Evolutionary conservation across 768 basidiomycete genomes (phyloP).

Genomic region (Mycena rosella): DNA sequence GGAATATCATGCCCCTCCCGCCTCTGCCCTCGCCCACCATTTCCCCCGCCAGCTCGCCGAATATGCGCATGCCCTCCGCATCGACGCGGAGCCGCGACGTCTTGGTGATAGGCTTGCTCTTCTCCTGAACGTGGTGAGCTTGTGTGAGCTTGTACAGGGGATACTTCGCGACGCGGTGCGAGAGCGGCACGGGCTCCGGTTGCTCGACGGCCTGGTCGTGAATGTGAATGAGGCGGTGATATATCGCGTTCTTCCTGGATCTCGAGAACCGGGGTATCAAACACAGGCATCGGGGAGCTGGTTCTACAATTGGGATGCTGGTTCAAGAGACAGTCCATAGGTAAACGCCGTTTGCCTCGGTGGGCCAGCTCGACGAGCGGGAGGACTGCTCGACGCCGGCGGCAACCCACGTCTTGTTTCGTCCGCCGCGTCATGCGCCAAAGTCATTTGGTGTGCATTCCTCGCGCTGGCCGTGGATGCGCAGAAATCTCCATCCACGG

Average conservation of each 20-base stretch:
- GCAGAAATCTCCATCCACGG: conserved; percentile 28
- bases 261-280: conserved; percentile 67
- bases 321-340: conserved; percentile 52
- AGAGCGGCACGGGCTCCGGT: conserved; percentile 74
- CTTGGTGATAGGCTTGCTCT: conserved; percentile 81
- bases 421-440: conserved; percentile 49
- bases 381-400: conserved; percentile 49
- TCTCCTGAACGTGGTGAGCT: conserved; percentile 86
- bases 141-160: conserved; percentile 88
- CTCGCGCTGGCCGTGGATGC: conserved; percentile 27
- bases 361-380: conserved; percentile 48
- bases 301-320: conserved; percentile 53
- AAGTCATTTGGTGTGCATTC: conserved; percentile 32
- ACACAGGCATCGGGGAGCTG: conserved; percentile 45
- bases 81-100: conserved; percentile 75
- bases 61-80: conserved; percentile 74
- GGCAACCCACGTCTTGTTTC: conserved; percentile 76
- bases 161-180: conserved; percentile 68
- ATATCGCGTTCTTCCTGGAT: conserved; percentile 80
- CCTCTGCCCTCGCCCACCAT: conserved; percentile 74
- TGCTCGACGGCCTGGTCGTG: conserved; percentile 86
- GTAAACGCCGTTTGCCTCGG: conserved; percentile 42
- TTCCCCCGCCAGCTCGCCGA: conserved; percentile 69
- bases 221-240: conserved; percentile 93
- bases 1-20: conserved; percentile 76